Evolutionary conservation across 2,329 filamentous ascomycete species (phyloP), one percentile per base, ranked within the genome.

Genomic region (Epichloe scottii): DNA sequence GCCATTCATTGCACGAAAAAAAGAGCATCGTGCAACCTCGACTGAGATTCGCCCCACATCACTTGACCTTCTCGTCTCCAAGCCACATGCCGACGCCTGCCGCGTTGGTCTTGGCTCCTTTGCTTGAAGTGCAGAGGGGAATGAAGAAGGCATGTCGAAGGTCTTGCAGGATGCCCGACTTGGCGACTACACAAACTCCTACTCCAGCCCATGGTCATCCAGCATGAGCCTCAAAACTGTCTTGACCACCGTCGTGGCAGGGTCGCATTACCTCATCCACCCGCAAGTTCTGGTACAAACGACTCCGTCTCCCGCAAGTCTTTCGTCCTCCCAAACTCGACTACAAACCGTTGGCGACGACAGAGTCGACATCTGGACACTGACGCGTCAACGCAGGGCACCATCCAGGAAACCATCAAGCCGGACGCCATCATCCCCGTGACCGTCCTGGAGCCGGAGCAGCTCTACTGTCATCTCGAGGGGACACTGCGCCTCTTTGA

Each of bases 401-500:
- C 63, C 19, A 69, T 71, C n/a, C 59, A 69, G 51, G 66, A 69
- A 53, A 68, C 63, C 34, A 70, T 71, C 53, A 66, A 69, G 21
- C 63, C 69, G 0, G 68, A 71, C 51, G 65, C 63, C 48, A 58
- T 71, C 12, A 59, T 71, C 15, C 69, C 69, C 8, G 66, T 71
- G 19, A 70, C 68, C 12, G 60, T 71, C 5, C 60, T 71, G 6
- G 63, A 63, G 26, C 65, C 68, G 0, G 58, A 64, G 4, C 67
- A 71, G 55, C 58, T 71, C 44, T 67, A 65, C 48, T 59, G 58
- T 17, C 58, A 68, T n/a, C 54, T 71, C 2, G 66, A 70, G 5
- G 58, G 56, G 4, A 59, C 66, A 1, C 54, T 71, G 8, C 51
- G 61, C 1, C 54, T 64, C 2, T 65, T 68, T 8, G 62, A 65